Percentiles rank a stretch among this genome's conserved stretches.
phyloP scores from a whole-genome alignment of 495 filamentous ascomycete species.

The Pyrenula massariospora region DNA sequence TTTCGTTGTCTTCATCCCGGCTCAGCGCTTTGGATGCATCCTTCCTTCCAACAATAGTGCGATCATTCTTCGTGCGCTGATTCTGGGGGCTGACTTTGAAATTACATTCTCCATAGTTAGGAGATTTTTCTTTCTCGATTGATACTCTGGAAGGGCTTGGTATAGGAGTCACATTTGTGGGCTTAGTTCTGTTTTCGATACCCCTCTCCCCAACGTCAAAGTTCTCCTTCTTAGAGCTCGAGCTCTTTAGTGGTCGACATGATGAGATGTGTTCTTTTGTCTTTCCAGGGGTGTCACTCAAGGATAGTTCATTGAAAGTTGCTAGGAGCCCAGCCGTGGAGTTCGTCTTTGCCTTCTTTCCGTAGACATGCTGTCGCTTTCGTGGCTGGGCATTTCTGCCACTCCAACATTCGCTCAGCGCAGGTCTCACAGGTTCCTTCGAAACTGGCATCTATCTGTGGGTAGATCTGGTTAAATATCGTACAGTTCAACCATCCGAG shows the following conservation, averaged over 20 bases:
- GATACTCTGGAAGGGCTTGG: not conserved
- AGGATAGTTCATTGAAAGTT: not conserved
- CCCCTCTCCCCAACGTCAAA: not conserved
- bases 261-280: not conserved
- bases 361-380: not conserved
- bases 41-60: too few relatives aligned
- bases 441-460: too few relatives aligned
- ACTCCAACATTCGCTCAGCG: not conserved
- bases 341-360: not conserved
- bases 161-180: not conserved
- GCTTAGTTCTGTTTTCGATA: too few relatives aligned
- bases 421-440: too few relatives aligned
- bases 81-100: not conserved
- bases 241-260: too few relatives aligned
- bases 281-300: not conserved
- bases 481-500: too few relatives aligned
- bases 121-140: not conserved
- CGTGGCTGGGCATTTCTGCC: not conserved
- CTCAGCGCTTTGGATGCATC: not conserved
- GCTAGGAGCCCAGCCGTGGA: not conserved
- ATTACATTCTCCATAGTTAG: not conserved
- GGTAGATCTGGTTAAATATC: too few relatives aligned
- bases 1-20: not conserved
- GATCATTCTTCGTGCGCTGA: not conserved
- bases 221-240: not conserved